Evolutionary conservation across 148 eudicot genomes (phyloP).

Genomic region (Heliamphora exappendiculata): DNA sequence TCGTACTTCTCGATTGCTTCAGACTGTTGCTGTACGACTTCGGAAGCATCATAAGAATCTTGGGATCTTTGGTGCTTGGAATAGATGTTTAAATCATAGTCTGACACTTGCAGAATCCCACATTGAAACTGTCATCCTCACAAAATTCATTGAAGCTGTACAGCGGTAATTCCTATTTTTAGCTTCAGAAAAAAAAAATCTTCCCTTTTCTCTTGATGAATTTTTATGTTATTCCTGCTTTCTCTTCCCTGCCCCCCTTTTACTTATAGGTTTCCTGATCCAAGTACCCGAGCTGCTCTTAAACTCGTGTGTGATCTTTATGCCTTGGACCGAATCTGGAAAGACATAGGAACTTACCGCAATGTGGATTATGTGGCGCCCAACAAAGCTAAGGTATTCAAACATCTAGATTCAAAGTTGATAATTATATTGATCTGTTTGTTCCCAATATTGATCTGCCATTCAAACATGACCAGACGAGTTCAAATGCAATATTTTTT

Average conservation of each 20-base stretch:
- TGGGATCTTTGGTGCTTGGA: conserved; percentile 96
- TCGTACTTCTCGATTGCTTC: conserved; percentile 93
- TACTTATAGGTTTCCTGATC: conserved; percentile 76
- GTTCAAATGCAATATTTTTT: neutral
- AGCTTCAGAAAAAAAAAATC: neutral
- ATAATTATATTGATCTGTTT: neutral
- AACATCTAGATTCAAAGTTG: neutral
- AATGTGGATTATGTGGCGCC: conserved; percentile 97
- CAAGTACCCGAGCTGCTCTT: conserved; percentile 57
- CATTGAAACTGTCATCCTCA: conserved; percentile 80
- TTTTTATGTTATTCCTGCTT: conserved; percentile 2
- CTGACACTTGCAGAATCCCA: conserved; percentile 94
- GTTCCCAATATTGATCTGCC: neutral
- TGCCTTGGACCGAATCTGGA: conserved; percentile 91
- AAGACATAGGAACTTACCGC: conserved; percentile 92
- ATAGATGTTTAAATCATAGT: conserved; percentile 92
- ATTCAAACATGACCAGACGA: neutral
- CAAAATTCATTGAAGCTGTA: conserved; percentile 75
- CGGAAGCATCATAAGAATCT: conserved; percentile 77
- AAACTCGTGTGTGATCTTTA: conserved; percentile 90
- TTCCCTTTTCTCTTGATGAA: neutral
- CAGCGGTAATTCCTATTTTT: conserved; percentile 34
- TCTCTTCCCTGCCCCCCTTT: neutral
- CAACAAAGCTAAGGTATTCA: conserved; percentile 87
- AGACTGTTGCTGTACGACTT: conserved; percentile 77